A percentile compares a stretch with the other conserved stretches of the same genome.
Evolutionary conservation across 192 early-diverging fungal genomes (phyloP).

Genomic region (Geranomyces michiganensis): DNA sequence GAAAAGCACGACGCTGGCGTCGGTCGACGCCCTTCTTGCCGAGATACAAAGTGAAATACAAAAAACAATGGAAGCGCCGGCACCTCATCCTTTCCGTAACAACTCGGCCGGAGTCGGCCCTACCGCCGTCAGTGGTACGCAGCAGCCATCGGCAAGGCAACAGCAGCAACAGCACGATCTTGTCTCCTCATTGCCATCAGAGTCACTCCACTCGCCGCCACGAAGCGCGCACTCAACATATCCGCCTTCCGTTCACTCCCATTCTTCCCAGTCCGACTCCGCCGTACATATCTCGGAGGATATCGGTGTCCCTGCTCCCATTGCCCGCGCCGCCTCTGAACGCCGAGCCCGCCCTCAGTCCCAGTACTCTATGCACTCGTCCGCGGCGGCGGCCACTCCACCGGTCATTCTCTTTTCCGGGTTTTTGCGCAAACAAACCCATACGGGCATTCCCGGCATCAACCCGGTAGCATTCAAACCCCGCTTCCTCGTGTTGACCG

Average conservation of each 20-base stretch:
- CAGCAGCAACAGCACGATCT: neutral
- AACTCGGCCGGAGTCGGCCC: no score
- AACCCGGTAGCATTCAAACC: neutral
- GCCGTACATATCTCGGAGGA: neutral
- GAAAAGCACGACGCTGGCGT: neutral
- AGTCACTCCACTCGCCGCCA: no score
- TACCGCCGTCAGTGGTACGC: no score
- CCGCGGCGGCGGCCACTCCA: neutral
- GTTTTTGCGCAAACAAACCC: constrained; percentile 6
- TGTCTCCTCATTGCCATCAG: no score
- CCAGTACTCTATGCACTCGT: neutral
- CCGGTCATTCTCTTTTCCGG: constrained; percentile 9
- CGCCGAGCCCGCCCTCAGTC: neutral
- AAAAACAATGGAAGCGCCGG: constrained; percentile 3
- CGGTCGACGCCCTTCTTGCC: constrained; percentile 9
- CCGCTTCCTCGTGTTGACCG: constrained; percentile 6
- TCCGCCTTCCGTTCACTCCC: neutral
- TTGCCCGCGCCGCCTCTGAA: neutral
- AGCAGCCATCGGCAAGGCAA: no score
- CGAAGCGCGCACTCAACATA: no score
- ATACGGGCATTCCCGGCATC: neutral
- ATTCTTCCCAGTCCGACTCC: neutral
- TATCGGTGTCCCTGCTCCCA: neutral
- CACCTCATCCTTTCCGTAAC: neutral
- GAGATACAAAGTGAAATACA: constrained; percentile 2